phyloP scores from a whole-genome alignment of 768 basidiomycete species.

The Lentinula raphanica region DNA sequence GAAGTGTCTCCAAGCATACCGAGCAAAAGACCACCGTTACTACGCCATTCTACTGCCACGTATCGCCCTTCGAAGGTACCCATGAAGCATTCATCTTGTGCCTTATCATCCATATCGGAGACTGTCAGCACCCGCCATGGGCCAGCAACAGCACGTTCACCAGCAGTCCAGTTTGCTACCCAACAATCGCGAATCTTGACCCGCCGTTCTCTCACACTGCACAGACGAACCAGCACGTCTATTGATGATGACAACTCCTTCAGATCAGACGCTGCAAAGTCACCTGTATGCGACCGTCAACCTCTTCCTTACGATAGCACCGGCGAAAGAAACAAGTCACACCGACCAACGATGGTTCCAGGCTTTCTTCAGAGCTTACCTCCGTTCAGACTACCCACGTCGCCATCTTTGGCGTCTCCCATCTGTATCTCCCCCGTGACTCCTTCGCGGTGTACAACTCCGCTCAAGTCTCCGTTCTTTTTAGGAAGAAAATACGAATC shows the following conservation, averaged over 20 bases:
- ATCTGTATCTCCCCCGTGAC: background rate
- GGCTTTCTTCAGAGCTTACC: background rate
- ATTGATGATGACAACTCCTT: background rate
- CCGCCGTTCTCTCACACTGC: background rate
- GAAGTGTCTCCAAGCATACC: background rate
- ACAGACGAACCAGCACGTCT: background rate
- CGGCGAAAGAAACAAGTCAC: background rate
- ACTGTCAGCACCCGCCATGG: background rate
- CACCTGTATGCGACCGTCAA: background rate
- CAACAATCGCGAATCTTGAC: background rate
- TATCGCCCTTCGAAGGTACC: background rate
- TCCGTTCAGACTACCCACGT: background rate
- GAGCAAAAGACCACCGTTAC: background rate
- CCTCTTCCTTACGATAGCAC: background rate
- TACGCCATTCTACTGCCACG: background rate
- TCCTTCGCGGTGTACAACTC: background rate
- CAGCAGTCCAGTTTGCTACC: background rate
- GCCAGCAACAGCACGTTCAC: background rate
- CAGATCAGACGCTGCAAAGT: background rate
- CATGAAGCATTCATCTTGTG: background rate
- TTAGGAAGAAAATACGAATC: background rate
- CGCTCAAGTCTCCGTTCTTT: background rate
- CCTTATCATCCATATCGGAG: background rate
- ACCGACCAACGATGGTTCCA: background rate
- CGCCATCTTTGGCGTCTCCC: background rate